Conservation (phyloP, 1,284 basidiomycete genomes). For the Psilocybe mexicana region DNA sequence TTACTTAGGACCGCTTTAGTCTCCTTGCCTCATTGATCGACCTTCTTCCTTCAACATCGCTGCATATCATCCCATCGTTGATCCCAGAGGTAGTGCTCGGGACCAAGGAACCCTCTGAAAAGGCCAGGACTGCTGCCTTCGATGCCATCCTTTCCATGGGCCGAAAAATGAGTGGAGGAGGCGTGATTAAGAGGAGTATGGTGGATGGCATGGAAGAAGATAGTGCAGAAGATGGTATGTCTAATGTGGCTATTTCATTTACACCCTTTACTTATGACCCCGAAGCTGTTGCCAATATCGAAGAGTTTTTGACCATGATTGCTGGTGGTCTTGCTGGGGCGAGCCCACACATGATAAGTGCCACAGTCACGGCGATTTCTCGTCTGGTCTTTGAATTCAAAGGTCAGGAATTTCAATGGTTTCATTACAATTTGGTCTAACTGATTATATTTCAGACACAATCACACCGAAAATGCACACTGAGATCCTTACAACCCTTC, state of each 20-base stretch:
- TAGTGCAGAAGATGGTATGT: slow-evolving; percentile 54
- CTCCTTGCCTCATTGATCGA: slow-evolving; percentile 78
- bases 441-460: slow-evolving; percentile 49
- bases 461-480: slow-evolving; percentile 78
- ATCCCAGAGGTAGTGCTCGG: slow-evolving; percentile 97
- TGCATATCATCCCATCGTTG: slow-evolving; percentile 87
- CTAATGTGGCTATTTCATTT: not conserved
- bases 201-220: slow-evolving; percentile 84
- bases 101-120: slow-evolving; percentile 97
- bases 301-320: slow-evolving; percentile 97
- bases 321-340: slow-evolving; percentile 93
- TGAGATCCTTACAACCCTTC: slow-evolving; percentile 86
- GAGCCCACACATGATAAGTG: slow-evolving; percentile 98
- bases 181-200: slow-evolving; percentile 77
- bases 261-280: slow-evolving; percentile 8
- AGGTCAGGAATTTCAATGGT: slow-evolving; percentile 44
- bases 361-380: slow-evolving; percentile 92
- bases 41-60: slow-evolving; percentile 65
- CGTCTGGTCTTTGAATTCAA: slow-evolving; percentile 97
- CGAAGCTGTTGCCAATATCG: slow-evolving; percentile 74
- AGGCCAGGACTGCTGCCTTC: slow-evolving; percentile 87
- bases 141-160: slow-evolving; percentile 93
- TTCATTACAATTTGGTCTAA: not conserved
- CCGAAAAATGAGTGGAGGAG: slow-evolving; percentile 88
- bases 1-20: slow-evolving; percentile 75